These are phyloP conservation scores for Stromatinia cepivora DNA, from an alignment of 2,329 filamentous ascomycete species.

Conservation along the genomic window DNA sequence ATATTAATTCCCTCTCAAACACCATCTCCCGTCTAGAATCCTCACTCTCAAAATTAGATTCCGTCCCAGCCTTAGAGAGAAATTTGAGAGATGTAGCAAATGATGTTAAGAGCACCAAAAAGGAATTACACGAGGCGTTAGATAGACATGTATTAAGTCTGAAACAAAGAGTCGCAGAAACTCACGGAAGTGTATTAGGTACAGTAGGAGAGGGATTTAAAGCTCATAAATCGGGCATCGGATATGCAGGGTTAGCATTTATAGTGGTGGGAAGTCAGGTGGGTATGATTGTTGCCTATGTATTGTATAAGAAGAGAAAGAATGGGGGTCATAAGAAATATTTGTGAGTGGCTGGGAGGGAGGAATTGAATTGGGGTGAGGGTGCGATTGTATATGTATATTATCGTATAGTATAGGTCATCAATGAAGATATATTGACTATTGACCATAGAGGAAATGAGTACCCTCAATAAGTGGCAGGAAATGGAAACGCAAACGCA, in stretches of 20 bases:
- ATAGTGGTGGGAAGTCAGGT: conserved; percentile 37
- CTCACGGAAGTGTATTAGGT: conserved; percentile 30
- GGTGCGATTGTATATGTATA: not conserved
- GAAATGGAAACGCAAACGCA: too few relatives aligned
- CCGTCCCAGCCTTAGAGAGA: conserved; percentile 48
- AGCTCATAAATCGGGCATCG: conserved; percentile 11
- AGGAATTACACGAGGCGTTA: conserved; percentile 45
- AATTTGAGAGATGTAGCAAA: conserved; percentile 56
- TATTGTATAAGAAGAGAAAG: conserved; percentile 40
- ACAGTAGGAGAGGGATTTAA: conserved; percentile 25
- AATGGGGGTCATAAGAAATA: conserved; percentile 39
- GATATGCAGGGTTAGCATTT: conserved; percentile 25
- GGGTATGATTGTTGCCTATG: conserved; percentile 34
- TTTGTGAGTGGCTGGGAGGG: conserved; percentile 27
- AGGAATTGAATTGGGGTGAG: conserved; percentile 1
- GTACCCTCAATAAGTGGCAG: too few relatives aligned
- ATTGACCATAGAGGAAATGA: too few relatives aligned
- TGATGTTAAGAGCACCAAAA: conserved; percentile 59
- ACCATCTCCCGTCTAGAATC: conserved; percentile 28
- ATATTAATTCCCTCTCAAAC: conserved; percentile 20
- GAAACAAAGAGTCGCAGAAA: conserved; percentile 32
- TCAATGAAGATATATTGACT: not conserved
- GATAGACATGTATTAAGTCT: conserved; percentile 33
- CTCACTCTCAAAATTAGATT: conserved; percentile 47
- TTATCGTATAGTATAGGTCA: not conserved